phyloP scores from a whole-genome alignment of 2,329 filamentous ascomycete species.

The Xylaria sp. region DNA sequence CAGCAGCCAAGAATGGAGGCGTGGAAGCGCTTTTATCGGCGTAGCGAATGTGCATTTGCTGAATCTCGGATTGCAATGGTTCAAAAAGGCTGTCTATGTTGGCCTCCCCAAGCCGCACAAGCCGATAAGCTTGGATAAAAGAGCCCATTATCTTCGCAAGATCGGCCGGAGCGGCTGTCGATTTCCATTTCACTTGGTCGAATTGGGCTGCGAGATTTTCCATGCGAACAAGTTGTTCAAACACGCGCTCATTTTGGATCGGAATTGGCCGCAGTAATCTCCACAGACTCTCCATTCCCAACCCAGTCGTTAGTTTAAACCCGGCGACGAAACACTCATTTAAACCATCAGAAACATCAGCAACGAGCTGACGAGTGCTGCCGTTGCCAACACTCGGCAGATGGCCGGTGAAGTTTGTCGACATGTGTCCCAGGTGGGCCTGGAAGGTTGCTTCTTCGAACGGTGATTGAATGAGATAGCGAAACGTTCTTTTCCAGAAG shows the following conservation, averaged over 20 bases:
- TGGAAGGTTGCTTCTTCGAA: constrained; percentile 75
- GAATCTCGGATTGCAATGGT: constrained; percentile 63
- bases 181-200: constrained; percentile 70
- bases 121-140: constrained; percentile 65
- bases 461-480: constrained; percentile 55
- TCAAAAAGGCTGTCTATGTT: constrained; percentile 61
- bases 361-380: constrained; percentile 54
- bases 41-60: constrained; percentile 61
- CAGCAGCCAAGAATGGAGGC: constrained; percentile 62
- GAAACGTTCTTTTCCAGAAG: constrained; percentile 66
- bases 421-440: constrained; percentile 67
- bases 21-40: constrained; percentile 50
- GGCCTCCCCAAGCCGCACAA: constrained; percentile 60
- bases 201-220: constrained; percentile 69
- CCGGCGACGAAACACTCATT: constrained; percentile 71
- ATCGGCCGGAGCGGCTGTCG: constrained; percentile 61
- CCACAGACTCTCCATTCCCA: constrained; percentile 86
- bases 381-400: constrained; percentile 43
- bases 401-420: constrained; percentile 55
- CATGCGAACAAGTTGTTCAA: constrained; percentile 62
- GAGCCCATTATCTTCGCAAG: constrained; percentile 65
- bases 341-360: constrained; percentile 56
- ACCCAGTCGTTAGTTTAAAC: constrained; percentile 78
- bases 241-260: constrained; percentile 58
- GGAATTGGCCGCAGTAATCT: constrained; percentile 73